Base-by-base conservation (phyloP, 225 moss, liverwort and hornwort species). In the Lunularia cruciata region DNA sequence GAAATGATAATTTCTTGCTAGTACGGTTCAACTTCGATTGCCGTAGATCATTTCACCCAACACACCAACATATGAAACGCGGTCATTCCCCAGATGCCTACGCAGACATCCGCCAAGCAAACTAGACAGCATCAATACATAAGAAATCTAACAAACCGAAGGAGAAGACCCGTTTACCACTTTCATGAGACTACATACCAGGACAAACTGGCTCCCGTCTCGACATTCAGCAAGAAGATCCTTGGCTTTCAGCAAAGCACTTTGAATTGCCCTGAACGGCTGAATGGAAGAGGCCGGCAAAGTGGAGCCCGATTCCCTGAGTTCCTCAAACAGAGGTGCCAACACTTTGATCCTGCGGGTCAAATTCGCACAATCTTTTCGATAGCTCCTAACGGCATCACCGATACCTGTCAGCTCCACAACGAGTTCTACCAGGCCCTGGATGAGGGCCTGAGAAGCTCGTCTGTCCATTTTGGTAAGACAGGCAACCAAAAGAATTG, bases 321-420 rank as follows among this genome's bases (percentile, higher is more conserved):
- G 66, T 65, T 94, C 94, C 73, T 94, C 94, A 55, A 94, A 86
- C 25, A 94, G 65, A 3, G 91, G 89, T 46, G 86, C 86, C 63
- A 94, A 79, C 73, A 90, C 36, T 59, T 91, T 94, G 57, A 85
- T 83, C 59, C 87, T 82, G 69, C 89, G 72, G 14, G 83, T 76
- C 63, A 94, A 76, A 47, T 77, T 82, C 45, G 73, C 67, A 54
- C 87, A 89, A 75, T 87, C 91, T 52, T 91, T 94, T 68, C 73
- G 87, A 38, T 94, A 85, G 15, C 74, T 68, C 59, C 52, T 83
- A 13, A 77, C 72, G 0, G 53, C 51, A 72, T 72, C 72, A 3
- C 66, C 77, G 27, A 72, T 68, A 9, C 59, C 28, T 0, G 67
- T 66, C 40, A 77, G 22, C 30, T 72, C 67, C 39, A 35, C 6